Base-by-base conservation (phyloP, 2,329 filamentous ascomycete genomes). In the Emergomyces pasteurianus region DNA sequence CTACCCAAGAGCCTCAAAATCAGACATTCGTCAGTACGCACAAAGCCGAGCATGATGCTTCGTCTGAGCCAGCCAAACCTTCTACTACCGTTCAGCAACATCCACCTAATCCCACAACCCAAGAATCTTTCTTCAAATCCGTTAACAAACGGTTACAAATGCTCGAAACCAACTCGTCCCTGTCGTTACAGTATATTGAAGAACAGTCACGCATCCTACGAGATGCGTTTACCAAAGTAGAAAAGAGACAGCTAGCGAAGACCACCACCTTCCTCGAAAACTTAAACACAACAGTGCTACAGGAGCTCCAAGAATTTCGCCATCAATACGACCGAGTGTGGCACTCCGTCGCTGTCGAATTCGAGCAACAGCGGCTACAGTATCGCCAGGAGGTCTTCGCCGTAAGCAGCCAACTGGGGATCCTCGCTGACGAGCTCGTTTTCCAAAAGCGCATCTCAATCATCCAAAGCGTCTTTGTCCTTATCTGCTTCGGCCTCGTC, bases 91-190 rank as follows among this genome's bases (percentile, higher is more conserved):
- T 54, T 26, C 57, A 58, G n/a, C 76, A 80, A 1, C 71, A 80
- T 8, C 74, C 81, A 1, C 75, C 87, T 1, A 83, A 85, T 0
- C 92, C 92, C 1, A 91, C 92, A 0, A 94, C 95, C 0, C 94
- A 99, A 73, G 94, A 99, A 72, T 94, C 89, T 1, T 97, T 99
- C 75, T 99, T 96, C 81, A 97, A 97, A 73, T 90, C 91, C 3
- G 87, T 97, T 9, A 90, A 92, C 64, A 97, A 97, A 74, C 89
- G 94, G 1, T 81, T 99, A 4, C 89, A 92, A 65, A 86, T 92
- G 67, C 85, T 97, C 8, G 94, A 99, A 73, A 84, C 89, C 18
- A 99, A 97, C 72, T 90, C 92, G 12, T 95, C 92, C 0, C 80
- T 97, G 12, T 96, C 92, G 0, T 79, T 97, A 9, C 89, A 96